phyloP scores from a whole-genome alignment of 345 rosid genomes.

The Streptanthus diversifolius region DNA sequence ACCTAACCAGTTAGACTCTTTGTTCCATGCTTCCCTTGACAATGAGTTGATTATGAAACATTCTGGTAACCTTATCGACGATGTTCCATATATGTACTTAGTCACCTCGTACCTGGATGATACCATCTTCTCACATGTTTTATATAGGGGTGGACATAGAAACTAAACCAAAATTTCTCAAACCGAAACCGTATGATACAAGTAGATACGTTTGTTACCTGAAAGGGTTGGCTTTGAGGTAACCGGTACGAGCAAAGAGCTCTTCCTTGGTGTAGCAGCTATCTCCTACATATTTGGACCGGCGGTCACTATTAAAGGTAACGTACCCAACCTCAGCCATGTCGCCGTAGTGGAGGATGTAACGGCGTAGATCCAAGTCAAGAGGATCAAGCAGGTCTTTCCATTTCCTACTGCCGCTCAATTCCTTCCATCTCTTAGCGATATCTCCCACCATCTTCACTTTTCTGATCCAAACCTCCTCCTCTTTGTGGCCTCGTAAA shows the following conservation, averaged over 20 bases:
- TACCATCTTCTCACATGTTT: neutral
- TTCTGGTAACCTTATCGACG: constrained; percentile 36
- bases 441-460: constrained; percentile 18
- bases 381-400: constrained; percentile 43
- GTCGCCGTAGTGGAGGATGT: constrained; percentile 47
- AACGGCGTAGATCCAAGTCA: constrained; percentile 44
- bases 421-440: constrained; percentile 41
- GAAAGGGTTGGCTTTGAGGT: constrained; percentile 39
- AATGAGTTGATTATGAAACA: constrained; percentile 35
- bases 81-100: constrained; percentile 45
- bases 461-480: constrained; percentile 12
- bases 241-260: constrained; percentile 38
- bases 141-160: neutral
- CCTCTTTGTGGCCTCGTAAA: constrained; percentile 5
- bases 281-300: constrained; percentile 32
- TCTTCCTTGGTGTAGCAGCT: constrained; percentile 33
- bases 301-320: constrained; percentile 33
- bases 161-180: neutral
- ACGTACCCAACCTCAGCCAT: constrained; percentile 35
- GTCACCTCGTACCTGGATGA: constrained; percentile 37
- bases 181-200: neutral
- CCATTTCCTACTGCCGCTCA: constrained; percentile 44
- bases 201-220: constrained; percentile 6
- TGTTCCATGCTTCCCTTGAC: constrained; percentile 39
- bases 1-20: constrained; percentile 43